Base-by-base conservation (phyloP, 768 basidiomycete species). In the Boletus rex-veris region DNA sequence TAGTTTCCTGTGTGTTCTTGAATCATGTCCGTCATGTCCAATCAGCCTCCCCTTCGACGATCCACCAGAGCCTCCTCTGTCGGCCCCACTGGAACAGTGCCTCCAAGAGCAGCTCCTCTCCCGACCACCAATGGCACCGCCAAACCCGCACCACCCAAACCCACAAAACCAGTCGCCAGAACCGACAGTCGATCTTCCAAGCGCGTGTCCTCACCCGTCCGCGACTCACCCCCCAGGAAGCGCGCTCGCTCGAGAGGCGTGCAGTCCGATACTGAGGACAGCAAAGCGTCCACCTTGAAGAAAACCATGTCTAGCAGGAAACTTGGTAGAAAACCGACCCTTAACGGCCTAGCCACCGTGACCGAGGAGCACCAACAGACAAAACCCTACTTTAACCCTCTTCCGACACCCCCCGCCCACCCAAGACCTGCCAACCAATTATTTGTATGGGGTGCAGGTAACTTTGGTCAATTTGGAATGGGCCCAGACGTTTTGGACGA, bases 391-490 rank as follows among this genome's bases (percentile, higher is more conserved):
- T 80, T 86, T 64, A 88, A 86, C 59, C 74, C 81, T 8, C 75
- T 92, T 4, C 90, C 88, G 15, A 70, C 74, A 7, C 77, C 83
- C 28, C 80, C 82, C 9, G 64, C 74, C 44, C 79, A 81, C 52
- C 61, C 74, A 42, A 80, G 84, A 41, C 92, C 92, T 18, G 77
- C 85, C 33, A 78, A 83, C 14, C 79, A 86, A 39, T 76, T 94
- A 16, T 96, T 94, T 58, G 86, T 82, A 8, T 98, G 90, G 82
- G 96, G 96, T 7, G 85, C 87, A 11, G 94, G 93, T 26, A 94
- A 96, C 71, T 92, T 93, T 74, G 95, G 94, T 30, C 95, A 98
- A 70, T 88, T 97, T 64, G 97, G 95, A 31, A 82, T 96, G 76
- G 96, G 96, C 36, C 83, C 84, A 5, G 82, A 85, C 58, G 66